These are phyloP conservation scores for Suhomyces sp. DNA, from an alignment of 805 yeast genomes.

Conservation along the genomic window DNA sequence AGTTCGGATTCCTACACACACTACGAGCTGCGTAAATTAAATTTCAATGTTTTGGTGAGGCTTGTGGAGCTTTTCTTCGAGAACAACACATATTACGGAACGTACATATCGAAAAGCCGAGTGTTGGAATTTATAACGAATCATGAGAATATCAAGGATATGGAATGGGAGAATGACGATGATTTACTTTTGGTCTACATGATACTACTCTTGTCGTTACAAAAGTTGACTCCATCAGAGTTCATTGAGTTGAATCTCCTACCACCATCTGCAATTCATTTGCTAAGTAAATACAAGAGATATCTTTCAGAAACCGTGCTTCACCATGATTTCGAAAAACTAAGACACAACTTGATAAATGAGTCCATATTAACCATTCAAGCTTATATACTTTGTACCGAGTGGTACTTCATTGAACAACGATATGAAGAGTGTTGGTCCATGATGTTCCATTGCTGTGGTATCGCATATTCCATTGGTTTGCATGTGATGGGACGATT, in stretches of 20 bases:
- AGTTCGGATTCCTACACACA: slow-evolving; percentile 15
- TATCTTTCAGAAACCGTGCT: slow-evolving; percentile 23
- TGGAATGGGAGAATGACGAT: slow-evolving; percentile 48
- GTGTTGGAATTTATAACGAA: slow-evolving; percentile 36
- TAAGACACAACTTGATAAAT: slow-evolving; percentile 45
- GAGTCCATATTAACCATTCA: slow-evolving; percentile 49
- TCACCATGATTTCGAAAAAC: slow-evolving; percentile 40
- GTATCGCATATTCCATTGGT: slow-evolving; percentile 51
- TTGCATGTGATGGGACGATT: slow-evolving; percentile 43
- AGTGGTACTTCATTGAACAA: slow-evolving; percentile 47
- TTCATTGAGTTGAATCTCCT: slow-evolving; percentile 17
- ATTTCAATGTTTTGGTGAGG: slow-evolving; percentile 29
- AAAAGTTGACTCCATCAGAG: slow-evolving; percentile 33
- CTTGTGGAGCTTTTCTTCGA: slow-evolving; percentile 44
- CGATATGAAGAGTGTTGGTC: slow-evolving; percentile 53
- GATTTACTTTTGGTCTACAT: slow-evolving; percentile 45
- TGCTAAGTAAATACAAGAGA: slow-evolving; percentile 16
- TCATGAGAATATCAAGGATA: slow-evolving; percentile 28
- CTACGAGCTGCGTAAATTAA: slow-evolving; percentile 17
- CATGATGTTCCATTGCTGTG: slow-evolving; percentile 46
- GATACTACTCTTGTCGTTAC: slow-evolving; percentile 41
- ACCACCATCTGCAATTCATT: slow-evolving; percentile 16
- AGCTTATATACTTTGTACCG: slow-evolving; percentile 50
- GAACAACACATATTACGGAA: slow-evolving; percentile 35
- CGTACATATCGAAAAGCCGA: slow-evolving; percentile 34